Conservation (phyloP, 371 early-diverging fungal species). For the Apophysomyces variabilis region DNA sequence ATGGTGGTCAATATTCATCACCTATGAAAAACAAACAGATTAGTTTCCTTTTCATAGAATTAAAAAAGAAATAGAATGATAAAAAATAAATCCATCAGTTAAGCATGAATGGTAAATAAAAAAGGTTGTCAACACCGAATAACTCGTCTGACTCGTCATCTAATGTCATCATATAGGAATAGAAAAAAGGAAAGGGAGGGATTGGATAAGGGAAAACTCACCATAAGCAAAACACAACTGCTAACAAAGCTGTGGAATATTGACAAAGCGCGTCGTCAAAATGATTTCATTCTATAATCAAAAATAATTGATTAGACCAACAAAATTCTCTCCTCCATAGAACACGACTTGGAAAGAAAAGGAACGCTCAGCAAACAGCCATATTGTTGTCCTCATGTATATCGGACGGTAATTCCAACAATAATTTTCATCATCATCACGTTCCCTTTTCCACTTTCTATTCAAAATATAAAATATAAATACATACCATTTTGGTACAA, state of each 20-base stretch:
- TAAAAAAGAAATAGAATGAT: conserved; percentile 8
- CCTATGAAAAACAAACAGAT: not conserved
- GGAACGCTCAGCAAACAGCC: conserved; percentile 48
- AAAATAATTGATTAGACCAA: not conserved
- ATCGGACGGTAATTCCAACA: conserved; percentile 60
- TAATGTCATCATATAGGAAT: conserved; percentile 57
- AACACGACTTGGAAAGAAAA: not conserved
- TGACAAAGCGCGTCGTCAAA: not conserved
- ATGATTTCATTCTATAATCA: too few relatives aligned
- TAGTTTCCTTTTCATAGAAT: not conserved
- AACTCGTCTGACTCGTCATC: conserved; percentile 80
- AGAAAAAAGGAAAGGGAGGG: conserved; percentile 9
- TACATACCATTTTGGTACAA: not conserved
- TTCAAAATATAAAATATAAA: not conserved
- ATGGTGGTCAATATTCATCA: conserved; percentile 6
- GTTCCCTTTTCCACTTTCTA: not conserved
- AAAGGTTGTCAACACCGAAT: conserved; percentile 67
- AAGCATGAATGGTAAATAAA: conserved; percentile 69
- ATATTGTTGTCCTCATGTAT: conserved; percentile 41
- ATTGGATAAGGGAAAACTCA: not conserved
- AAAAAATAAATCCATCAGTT: conserved; percentile 26
- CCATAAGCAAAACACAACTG: not conserved
- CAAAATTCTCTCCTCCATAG: not conserved
- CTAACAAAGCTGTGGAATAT: not conserved
- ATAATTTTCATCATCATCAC: conserved; percentile 44